phyloP scores from a whole-genome alignment of 768 basidiomycete species.

The Lepiota brunneoincarnata region DNA sequence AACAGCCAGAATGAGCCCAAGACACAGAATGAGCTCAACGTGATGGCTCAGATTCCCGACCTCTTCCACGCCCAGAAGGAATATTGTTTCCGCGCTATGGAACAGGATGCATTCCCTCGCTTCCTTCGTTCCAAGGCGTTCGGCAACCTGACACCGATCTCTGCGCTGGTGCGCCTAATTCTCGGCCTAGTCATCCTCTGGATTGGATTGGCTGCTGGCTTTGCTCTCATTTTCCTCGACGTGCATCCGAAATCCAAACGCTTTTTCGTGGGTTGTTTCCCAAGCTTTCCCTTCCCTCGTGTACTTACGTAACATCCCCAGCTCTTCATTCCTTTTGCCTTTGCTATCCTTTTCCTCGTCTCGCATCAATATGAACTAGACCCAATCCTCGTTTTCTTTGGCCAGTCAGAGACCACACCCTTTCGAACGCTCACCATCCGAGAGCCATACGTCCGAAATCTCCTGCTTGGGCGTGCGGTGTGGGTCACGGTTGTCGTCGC shows the following conservation, averaged over 20 bases:
- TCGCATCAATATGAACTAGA: constrained; percentile 98
- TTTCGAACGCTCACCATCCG: constrained; percentile 91
- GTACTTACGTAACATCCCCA: constrained; percentile 29
- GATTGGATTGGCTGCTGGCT: constrained; percentile 91
- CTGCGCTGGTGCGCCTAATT: constrained; percentile 82
- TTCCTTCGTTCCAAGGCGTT: constrained; percentile 98
- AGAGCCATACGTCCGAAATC: constrained; percentile 91
- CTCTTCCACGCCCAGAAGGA: constrained; percentile 98
- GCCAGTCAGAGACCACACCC: constrained; percentile 94
- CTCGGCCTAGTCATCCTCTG: constrained; percentile 84
- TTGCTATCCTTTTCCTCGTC: constrained; percentile 88
- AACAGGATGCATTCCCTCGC: constrained; percentile 90
- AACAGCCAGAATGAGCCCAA: constrained; percentile 72
- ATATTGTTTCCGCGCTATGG: constrained; percentile 94
- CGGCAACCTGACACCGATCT: constrained; percentile 92
- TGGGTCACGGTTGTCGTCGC: constrained; percentile 87
- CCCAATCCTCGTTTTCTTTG: constrained; percentile 90
- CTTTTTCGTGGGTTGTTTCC: constrained; percentile 77
- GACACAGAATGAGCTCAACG: constrained; percentile 60
- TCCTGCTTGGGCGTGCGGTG: constrained; percentile 84
- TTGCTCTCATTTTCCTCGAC: constrained; percentile 92
- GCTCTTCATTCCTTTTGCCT: constrained; percentile 92
- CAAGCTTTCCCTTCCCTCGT: constrained; percentile 1
- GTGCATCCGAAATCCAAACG: constrained; percentile 88
- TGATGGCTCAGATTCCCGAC: constrained; percentile 91